Base-by-base conservation (phyloP, 1,284 basidiomycete genomes). In the Irpex lacteus region DNA sequence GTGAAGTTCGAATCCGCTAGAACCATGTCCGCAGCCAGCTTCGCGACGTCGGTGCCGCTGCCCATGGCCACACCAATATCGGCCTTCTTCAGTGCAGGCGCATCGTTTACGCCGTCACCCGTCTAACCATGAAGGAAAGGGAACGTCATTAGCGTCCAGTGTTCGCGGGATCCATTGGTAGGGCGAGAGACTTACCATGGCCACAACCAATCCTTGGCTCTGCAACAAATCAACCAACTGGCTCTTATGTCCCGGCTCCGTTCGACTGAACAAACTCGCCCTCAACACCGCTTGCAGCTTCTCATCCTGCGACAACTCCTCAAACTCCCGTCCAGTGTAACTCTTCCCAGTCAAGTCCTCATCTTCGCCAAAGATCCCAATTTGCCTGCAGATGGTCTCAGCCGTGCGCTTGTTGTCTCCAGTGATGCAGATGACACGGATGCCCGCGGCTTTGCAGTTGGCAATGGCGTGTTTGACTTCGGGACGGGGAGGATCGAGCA, bases 51-150 rank as follows among this genome's bases (percentile, higher is more conserved):
- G 0, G 97, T 99, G 59, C 97, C 98, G 67, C 92, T 95, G 57
- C 97, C 97, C 97, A 99, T 98, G n/a, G 95, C 93, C 63, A 99
- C 93, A 73, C 97, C 97, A 71, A 99, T 98, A 72, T 98, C 96
- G 15, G 97, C 97, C 82, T 93, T 96, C 77, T 98, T 98, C 71
- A 99, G 80, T 0, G 96, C 96, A 15, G 96, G 96, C 0, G 96
- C 96, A 72, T 99, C 97, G 71, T 99, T 99, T 64, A 98, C 97
- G 72, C 95, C 95, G 72, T 96, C 95, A 63, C 93, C 94, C 64
- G 92, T 94, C 91, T 92, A 66, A 26, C 44, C 57, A 55, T 62
- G 55, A 37, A 26, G 59, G 0, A 21, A 18, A 4, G 8, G 13
- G 44, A 18, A 5, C 3, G 8, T 47, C 68, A 34, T 8, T 67